phyloP scores from a whole-genome alignment of 768 basidiomycete genomes.

The Leccinum incarnatum region DNA sequence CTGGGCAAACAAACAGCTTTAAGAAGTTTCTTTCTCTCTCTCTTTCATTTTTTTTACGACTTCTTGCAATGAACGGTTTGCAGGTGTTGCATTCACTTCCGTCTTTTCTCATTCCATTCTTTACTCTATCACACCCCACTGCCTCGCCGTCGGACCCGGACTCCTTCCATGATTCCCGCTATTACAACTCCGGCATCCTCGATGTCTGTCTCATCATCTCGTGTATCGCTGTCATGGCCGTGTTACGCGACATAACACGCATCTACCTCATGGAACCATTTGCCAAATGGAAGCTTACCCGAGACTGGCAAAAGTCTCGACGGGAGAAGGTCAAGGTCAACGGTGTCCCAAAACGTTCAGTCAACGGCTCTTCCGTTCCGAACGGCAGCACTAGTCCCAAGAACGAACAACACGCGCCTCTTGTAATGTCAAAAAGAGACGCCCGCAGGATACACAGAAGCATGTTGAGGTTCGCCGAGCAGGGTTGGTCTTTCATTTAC shows the following conservation, averaged over 20 bases:
- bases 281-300: conserved; percentile 69
- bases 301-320: conserved; percentile 40
- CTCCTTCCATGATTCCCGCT: conserved; percentile 66
- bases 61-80: conserved; percentile 36
- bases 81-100: conserved; percentile 43
- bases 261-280: conserved; percentile 77
- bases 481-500: conserved; percentile 88
- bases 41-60: conserved; percentile 31
- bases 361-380: conserved; percentile 18
- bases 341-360: conserved; percentile 26
- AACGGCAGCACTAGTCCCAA: conserved; percentile 33
- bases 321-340: conserved; percentile 16
- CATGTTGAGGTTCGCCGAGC: conserved; percentile 89
- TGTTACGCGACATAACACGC: conserved; percentile 77
- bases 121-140: conserved; percentile 70
- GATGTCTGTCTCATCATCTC: conserved; percentile 80
- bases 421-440: conserved; percentile 42
- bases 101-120: conserved; percentile 61
- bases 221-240: conserved; percentile 85
- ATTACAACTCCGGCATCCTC: conserved; percentile 69
- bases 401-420: conserved; percentile 21
- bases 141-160: conserved; percentile 55
- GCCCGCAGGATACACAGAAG: conserved; percentile 62
- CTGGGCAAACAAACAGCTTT: conserved; percentile 29
- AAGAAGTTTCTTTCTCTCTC: not conserved